Evolutionary conservation across 345 rosid species (phyloP), one percentile per base, ranked within the genome.

Genomic region (Boechera retrofracta): DNA sequence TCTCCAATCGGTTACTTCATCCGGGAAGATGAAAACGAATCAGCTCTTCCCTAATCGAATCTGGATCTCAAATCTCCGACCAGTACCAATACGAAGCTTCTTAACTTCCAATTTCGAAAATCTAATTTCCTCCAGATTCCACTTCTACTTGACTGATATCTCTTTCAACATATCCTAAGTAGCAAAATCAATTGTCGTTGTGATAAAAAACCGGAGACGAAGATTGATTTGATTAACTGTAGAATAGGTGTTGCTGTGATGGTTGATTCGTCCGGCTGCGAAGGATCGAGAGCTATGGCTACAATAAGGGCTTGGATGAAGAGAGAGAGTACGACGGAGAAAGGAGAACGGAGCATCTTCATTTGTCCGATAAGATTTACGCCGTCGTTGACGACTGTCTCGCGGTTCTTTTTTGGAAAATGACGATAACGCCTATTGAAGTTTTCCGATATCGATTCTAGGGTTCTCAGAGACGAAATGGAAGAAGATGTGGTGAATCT

Each of bases 161-260:
- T 80, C 88, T 77, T 79, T 79, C 73, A 91, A 63, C 24, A 89
- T 89, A 77, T 89, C 93, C 94, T 91, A 85, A 18, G 29, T 24
- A 9, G 0, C 2, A 5, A 44, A 28, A 39, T 2, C 15, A 32
- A 72, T 60, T 55, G 0, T 21, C 24, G 24, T 21, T 21, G 6
- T 42, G 47, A 69, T 73, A 29, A 32, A 42, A 11, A 10, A 65
- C 67, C 28, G 16, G 57, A 31, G 59, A 73, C 12, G 41, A 15
- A 13, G 58, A 71, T 12, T 64, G 75, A 28, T 28, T 60, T 64
- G 52, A 74, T 12, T 59, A 71, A 64, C 90, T 82, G 83, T 45
- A 85, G 49, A 79, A 83, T 67, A 3, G 74, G 81, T 10, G 65
- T 44, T 64, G 24, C 29, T 5, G 65, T 61, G 74, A 76, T 78